These are phyloP conservation scores for Penicillium robsamsonii DNA, from an alignment of 495 filamentous ascomycete species.

Conservation along the genomic window DNA sequence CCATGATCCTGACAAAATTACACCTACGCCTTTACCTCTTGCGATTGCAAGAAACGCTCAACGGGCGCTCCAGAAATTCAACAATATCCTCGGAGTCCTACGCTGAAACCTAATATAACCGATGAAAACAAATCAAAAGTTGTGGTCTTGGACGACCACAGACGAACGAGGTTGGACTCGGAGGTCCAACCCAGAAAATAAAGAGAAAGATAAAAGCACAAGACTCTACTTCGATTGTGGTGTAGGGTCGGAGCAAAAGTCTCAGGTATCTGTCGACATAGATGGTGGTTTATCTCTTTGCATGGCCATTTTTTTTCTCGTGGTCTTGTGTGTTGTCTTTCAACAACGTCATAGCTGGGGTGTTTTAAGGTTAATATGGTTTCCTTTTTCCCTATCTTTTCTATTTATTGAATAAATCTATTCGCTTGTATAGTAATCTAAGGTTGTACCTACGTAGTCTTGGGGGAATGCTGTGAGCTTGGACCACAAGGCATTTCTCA, in stretches of 20 bases:
- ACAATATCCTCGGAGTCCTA: constrained; percentile 5
- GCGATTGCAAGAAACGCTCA: constrained; percentile 1
- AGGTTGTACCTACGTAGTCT: neutral
- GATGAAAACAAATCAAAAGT: neutral
- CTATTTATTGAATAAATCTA: neutral
- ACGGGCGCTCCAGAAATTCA: constrained; percentile 11
- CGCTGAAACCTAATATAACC: neutral
- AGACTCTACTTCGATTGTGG: neutral
- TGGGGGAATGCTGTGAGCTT: neutral
- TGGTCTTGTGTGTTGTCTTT: constrained; percentile 10
- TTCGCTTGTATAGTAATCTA: neutral
- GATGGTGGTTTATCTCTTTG: constrained; percentile 8
- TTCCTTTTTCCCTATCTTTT: neutral
- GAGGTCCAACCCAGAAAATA: neutral
- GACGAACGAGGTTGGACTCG: constrained; percentile 1
- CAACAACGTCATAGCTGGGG: constrained; percentile 14
- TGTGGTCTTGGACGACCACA: constrained; percentile 7
- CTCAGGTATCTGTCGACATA: constrained; percentile 1
- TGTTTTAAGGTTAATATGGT: constrained; percentile 5
- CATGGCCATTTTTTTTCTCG: constrained; percentile 9
- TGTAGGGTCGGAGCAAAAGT: constrained; percentile 1
- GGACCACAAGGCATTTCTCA: neutral
- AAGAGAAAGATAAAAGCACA: neutral
- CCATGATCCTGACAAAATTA: neutral
- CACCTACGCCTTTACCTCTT: neutral